Conservation (phyloP, 768 basidiomycete genomes). For the Chalciporus chontae region DNA sequence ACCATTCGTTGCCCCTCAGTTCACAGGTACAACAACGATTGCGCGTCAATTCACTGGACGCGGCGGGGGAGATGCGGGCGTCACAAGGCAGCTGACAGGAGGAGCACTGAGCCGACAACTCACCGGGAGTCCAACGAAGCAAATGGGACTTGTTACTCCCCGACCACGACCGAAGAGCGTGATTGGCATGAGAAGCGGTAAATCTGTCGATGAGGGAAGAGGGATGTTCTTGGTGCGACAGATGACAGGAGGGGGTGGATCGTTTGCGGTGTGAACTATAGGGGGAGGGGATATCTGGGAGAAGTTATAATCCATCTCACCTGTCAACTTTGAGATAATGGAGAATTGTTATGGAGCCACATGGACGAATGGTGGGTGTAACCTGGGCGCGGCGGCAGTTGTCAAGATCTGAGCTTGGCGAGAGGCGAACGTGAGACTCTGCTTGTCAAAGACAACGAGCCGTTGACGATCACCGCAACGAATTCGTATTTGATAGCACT, state of each 20-base stretch:
- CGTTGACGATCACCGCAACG: no score
- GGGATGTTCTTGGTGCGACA: constrained; percentile 75
- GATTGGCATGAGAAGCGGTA: constrained; percentile 61
- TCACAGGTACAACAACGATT: constrained; percentile 68
- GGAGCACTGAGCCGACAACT: constrained; percentile 67
- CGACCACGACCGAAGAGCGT: constrained; percentile 76
- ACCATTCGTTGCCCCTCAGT: constrained; percentile 45
- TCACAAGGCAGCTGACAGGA: constrained; percentile 60
- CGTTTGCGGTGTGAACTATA: constrained; percentile 20
- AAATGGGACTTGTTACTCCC: constrained; percentile 40
- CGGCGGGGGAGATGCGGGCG: constrained; percentile 34
- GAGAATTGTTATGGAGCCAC: constrained; percentile 19
- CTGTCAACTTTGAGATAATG: background rate
- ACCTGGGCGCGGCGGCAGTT: background rate
- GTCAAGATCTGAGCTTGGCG: constrained; percentile 1
- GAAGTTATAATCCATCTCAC: background rate
- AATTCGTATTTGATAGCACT: background rate
- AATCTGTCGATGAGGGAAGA: constrained; percentile 63
- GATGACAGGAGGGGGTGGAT: constrained; percentile 57
- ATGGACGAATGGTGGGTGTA: background rate
- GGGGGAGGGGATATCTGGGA: no score
- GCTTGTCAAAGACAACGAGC: no score
- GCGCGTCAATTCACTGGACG: constrained; percentile 74
- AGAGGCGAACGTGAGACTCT: background rate
- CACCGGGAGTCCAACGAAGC: constrained; percentile 66